These are phyloP conservation scores for Fusarium albosuccineum DNA, from an alignment of 2,329 filamentous ascomycete genomes.

Conservation along the genomic window DNA sequence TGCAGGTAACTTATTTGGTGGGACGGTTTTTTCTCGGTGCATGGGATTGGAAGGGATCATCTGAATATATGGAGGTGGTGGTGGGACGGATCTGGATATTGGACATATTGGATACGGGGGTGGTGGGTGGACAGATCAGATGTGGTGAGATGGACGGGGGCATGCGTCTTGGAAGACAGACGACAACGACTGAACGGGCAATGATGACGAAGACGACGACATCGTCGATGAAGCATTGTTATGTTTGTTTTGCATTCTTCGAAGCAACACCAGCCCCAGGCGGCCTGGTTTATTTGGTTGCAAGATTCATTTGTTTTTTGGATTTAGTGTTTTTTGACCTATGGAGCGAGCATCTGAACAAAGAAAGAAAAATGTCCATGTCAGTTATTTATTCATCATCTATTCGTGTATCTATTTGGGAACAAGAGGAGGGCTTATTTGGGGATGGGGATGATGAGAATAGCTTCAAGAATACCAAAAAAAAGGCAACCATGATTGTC, in stretches of 20 bases:
- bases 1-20: conserved; percentile 32
- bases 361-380: conserved; percentile 27
- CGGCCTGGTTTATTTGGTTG: conserved; percentile 41
- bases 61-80: conserved; percentile 3
- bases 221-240: conserved; percentile 42
- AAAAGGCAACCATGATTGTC: no score
- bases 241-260: conserved; percentile 42
- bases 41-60: conserved; percentile 25
- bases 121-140: conserved; percentile 20
- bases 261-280: conserved; percentile 41
- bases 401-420: neutral
- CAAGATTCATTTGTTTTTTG: conserved; percentile 36
- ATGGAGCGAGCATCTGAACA: conserved; percentile 31
- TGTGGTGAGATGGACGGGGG: conserved; percentile 30
- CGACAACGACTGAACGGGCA: conserved; percentile 45
- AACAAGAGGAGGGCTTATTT: neutral
- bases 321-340: conserved; percentile 24
- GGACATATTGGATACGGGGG: conserved; percentile 7
- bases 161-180: conserved; percentile 31
- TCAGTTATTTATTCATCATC: neutral
- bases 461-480: neutral
- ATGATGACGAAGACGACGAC: conserved; percentile 46
- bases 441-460: neutral
- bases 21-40: conserved; percentile 26
- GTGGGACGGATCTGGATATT: conserved; percentile 8